Conservation (phyloP, 1,139 yeast species). For the Geotrichum reessii region DNA sequence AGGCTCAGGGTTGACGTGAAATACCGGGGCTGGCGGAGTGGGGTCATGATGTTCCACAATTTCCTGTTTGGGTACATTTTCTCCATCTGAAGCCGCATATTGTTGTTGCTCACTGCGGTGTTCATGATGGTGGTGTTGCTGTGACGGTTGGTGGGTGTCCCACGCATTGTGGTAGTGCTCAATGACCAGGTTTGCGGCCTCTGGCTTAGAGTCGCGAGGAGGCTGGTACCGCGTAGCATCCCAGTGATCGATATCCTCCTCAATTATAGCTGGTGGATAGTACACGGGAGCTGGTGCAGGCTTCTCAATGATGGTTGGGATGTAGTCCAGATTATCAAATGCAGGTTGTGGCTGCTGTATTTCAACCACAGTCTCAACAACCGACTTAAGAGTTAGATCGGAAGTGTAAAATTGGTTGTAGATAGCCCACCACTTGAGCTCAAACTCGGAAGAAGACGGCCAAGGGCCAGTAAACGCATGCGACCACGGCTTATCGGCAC, state of each 20-base stretch:
- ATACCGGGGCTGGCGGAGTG: not conserved
- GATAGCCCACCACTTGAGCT: constrained; percentile 43
- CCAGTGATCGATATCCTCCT: constrained; percentile 37
- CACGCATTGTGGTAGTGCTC: constrained; percentile 28
- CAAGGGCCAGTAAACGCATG: constrained; percentile 19
- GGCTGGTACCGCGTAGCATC: constrained; percentile 42
- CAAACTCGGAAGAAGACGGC: constrained; percentile 16
- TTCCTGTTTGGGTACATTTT: constrained; percentile 11
- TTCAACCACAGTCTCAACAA: not conserved
- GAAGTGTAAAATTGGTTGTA: constrained; percentile 39
- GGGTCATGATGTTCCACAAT: not conserved
- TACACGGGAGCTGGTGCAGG: constrained; percentile 11
- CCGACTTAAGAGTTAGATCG: constrained; percentile 11
- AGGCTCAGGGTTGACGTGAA: constrained; percentile 8
- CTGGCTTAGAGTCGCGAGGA: constrained; percentile 38
- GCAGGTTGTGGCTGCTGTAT: not conserved
- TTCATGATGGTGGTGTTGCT: not conserved
- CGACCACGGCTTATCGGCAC: constrained; percentile 77
- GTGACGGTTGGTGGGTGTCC: constrained; percentile 25
- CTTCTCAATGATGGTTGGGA: not conserved
- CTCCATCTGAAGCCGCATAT: constrained; percentile 8
- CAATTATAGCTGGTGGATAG: constrained; percentile 28
- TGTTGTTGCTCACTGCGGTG: not conserved
- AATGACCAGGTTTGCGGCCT: constrained; percentile 36
- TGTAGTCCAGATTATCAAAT: constrained; percentile 4